Conservation (phyloP, 176 grass and related monocot genomes). For the Oryza coarctata region DNA sequence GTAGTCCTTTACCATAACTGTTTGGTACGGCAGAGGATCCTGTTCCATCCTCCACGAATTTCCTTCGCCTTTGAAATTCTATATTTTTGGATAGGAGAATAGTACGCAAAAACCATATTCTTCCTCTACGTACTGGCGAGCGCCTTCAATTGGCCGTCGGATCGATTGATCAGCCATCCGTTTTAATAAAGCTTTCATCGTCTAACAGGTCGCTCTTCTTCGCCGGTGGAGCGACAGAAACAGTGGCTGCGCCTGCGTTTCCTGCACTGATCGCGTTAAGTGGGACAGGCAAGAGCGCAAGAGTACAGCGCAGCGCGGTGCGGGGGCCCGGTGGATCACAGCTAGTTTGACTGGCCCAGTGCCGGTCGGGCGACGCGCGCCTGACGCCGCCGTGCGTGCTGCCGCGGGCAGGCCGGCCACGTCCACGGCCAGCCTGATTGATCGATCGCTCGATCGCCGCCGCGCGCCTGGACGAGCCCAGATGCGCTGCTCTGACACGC, state of each 20-base stretch:
- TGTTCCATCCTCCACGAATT: background rate
- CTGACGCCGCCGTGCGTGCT: background rate
- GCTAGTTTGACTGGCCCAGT: constrained; percentile 37
- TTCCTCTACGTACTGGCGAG: background rate
- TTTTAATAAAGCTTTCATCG: background rate
- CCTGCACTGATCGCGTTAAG: background rate
- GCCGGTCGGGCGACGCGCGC: constrained; percentile 2
- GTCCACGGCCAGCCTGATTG: background rate
- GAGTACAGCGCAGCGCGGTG: background rate
- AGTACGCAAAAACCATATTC: background rate
- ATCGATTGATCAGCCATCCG: background rate
- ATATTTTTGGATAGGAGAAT: background rate
- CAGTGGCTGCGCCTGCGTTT: background rate
- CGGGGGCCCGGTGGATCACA: constrained; percentile 8
- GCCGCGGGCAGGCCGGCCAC: background rate
- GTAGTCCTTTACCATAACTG: too few relatives aligned
- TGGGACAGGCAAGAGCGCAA: background rate
- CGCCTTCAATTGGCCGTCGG: background rate
- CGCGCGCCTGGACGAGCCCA: constrained; percentile 1
- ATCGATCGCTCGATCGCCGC: background rate
- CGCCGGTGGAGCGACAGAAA: background rate
- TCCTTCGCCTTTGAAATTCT: background rate
- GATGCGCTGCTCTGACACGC: constrained; percentile 18
- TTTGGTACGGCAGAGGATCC: too few relatives aligned
- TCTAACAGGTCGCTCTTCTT: background rate